Conservation (phyloP, 352 stramenopile genomes). For the Pythium rishiriense region DNA sequence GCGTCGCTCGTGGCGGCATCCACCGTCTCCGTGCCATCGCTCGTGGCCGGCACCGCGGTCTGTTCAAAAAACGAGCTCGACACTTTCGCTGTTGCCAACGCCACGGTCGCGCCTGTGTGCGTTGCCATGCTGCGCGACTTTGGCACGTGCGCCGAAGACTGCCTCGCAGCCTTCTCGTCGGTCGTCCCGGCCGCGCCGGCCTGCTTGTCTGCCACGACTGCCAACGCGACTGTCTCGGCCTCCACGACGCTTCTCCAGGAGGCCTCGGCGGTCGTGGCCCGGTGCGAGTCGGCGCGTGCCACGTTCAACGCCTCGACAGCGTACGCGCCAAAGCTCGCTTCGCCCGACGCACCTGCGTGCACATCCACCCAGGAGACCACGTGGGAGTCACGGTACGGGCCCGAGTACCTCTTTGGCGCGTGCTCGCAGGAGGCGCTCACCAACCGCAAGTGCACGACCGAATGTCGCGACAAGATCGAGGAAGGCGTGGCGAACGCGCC, state of each 20-base stretch:
- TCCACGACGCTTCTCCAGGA: neutral
- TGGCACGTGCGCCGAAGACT: slow-evolving; percentile 14
- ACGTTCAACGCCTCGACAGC: slow-evolving; percentile 1
- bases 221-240: neutral
- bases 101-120: slow-evolving; percentile 4
- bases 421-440: neutral
- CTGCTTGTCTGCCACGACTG: neutral
- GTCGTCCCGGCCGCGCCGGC: neutral
- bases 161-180: slow-evolving; percentile 1
- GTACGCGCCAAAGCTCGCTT: slow-evolving; percentile 1
- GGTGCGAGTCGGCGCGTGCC: neutral
- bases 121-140: slow-evolving; percentile 10
- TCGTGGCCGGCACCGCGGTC: neutral
- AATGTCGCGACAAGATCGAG: slow-evolving; percentile 8
- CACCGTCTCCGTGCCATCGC: neutral
- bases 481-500: slow-evolving; percentile 3
- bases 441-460: slow-evolving; percentile 1
- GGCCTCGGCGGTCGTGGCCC: neutral
- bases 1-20: neutral
- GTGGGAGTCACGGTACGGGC: slow-evolving; percentile 1
- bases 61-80: neutral
- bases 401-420: slow-evolving; percentile 9
- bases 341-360: neutral
- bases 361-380: neutral
- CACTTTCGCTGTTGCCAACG: neutral